Percentiles rank a stretch among this genome's conserved stretches.
Conservation (phyloP, 371 early-diverging fungal genomes). For the Homolaphlyctis polyrhiza region DNA sequence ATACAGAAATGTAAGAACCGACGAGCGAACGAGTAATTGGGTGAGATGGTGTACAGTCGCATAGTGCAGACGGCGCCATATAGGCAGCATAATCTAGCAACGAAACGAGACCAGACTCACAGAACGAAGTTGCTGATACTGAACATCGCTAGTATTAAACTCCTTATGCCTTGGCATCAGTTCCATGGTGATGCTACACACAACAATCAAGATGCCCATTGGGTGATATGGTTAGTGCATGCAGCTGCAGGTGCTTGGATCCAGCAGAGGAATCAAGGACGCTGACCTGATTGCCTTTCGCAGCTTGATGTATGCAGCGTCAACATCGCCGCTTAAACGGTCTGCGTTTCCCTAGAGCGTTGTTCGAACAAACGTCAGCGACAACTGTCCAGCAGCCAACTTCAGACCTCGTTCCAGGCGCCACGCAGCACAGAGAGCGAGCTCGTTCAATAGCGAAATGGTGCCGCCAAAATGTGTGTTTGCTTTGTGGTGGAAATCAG, state of each 20-base stretch:
- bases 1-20: no score
- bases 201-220: background rate
- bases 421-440: no score
- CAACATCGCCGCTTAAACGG: constrained; percentile 13
- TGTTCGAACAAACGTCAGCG: no score
- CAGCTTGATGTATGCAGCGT: constrained; percentile 28
- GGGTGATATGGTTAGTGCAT: background rate
- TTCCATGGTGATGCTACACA: constrained; percentile 26
- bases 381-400: no score
- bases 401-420: no score
- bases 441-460: background rate
- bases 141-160: constrained; percentile 13
- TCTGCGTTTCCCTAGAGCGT: constrained; percentile 18
- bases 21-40: no score
- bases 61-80: no score
- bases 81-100: no score
- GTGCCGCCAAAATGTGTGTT: background rate
- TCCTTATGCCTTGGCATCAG: constrained; percentile 26
- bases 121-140: constrained; percentile 13
- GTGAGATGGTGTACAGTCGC: no score
- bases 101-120: constrained; percentile 5
- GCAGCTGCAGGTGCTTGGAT: background rate
- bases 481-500: background rate
- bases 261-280: background rate
- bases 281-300: constrained; percentile 23